Percentiles rank a stretch among this genome's conserved stretches.
Evolutionary conservation across 83 land plant genomes (phyloP).

Genomic region (Picea engelmannii): DNA sequence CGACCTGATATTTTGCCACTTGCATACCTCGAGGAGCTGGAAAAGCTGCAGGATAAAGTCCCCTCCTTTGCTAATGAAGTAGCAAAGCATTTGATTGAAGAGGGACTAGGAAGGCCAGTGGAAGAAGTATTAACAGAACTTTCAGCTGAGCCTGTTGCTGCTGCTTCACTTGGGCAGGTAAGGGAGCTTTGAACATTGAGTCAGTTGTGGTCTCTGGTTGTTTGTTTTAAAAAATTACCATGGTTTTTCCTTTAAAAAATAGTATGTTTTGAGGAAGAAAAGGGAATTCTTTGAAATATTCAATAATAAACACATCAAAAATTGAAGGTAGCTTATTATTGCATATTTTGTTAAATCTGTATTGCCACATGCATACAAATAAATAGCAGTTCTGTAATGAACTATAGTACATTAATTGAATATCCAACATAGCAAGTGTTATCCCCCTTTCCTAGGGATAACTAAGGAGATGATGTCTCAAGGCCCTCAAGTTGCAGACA

Average conservation of each 20-base stretch:
- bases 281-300: background rate
- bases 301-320: background rate
- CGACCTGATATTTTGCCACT: conserved; percentile 50
- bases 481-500: too few species aligned
- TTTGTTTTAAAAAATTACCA: background rate
- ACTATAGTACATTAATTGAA: too few species aligned
- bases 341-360: background rate
- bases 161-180: conserved; percentile 44
- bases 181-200: background rate
- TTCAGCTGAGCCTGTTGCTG: conserved; percentile 38
- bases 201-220: background rate
- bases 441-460: too few species aligned
- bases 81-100: conserved; percentile 22
- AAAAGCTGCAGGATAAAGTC: conserved; percentile 39
- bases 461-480: too few species aligned
- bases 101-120: conserved; percentile 24
- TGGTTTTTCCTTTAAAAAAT: background rate
- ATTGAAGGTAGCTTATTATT: background rate
- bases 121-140: conserved; percentile 29
- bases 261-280: background rate
- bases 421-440: too few species aligned
- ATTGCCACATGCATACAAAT: background rate
- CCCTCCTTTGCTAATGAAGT: conserved; percentile 28
- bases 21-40: conserved; percentile 48
- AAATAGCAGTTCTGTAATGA: background rate